Evolutionary conservation across 2,329 filamentous ascomycete genomes (phyloP), one percentile per base, ranked within the genome.

Genomic region (Graphilbum fragrans): DNA sequence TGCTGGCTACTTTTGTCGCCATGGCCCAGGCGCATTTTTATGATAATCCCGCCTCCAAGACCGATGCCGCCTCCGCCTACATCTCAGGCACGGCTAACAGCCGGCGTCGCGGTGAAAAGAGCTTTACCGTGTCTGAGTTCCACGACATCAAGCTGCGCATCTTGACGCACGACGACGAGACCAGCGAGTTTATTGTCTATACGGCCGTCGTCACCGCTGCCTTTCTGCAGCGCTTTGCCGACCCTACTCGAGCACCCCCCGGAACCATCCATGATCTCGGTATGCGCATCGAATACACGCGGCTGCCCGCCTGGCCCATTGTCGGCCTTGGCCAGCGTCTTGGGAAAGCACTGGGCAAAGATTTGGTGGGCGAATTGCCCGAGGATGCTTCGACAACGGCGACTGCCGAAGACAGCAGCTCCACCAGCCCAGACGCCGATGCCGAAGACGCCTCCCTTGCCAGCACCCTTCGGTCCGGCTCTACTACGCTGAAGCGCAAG

Each of bases 1-100:
- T 75, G 29, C 58, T 72, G 5, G 70, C 64, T 18, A 61, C 67
- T 35, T 67, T 77, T 43, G 49, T 78, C 12, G 67, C 69, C 37
- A 71, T 77, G 67, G 74, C 74, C 8, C 74, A 78, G 49, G 60
- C 63, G 9, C 63, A 70, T 37, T 72, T 71, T 43, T 75, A 77
- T 50, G 51, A 55, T 17, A 39, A 39, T 1, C 29, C 29, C 8
- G 29, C 29, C 29, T 31, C 6, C 29, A 31, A 37, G 42, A 7
- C 41, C 45, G 22, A 34, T 39, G 8, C 23, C 48, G 6, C 43
- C 46, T 16, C 41, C 41, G 14, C 20, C 45, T 7, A 47, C 50
- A 5, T 54, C 55, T 3, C 53, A 52, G 20, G n/a, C n/a, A n/a
- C n/a, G n/a, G n/a, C n/a, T 16, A 7, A 16, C 29, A 9, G n/a